Conservation (phyloP, 345 rosid species). For the Melaleuca alternifolia region DNA sequence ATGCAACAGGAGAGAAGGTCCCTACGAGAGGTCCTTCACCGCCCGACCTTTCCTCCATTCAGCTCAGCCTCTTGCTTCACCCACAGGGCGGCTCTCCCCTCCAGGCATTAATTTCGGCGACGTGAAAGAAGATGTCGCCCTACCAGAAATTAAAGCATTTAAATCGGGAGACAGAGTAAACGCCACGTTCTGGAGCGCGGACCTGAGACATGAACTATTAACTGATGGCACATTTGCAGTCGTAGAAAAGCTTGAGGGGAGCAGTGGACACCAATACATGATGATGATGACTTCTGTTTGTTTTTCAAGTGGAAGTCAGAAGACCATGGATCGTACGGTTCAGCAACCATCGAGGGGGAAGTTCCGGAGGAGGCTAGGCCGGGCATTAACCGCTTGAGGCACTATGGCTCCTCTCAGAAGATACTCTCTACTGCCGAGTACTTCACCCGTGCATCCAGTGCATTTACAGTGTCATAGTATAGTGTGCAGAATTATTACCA, state of each 20-base stretch:
- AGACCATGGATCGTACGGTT: conserved; percentile 7
- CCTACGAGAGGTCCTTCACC: conserved; percentile 12
- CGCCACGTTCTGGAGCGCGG: conserved; percentile 44
- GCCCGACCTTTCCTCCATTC: conserved; percentile 40
- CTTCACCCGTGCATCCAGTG: conserved; percentile 42
- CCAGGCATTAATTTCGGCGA: conserved; percentile 33
- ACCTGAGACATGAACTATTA: conserved; percentile 46
- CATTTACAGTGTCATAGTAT: conserved; percentile 25
- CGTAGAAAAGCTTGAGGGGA: conserved; percentile 35
- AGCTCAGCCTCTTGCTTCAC: conserved; percentile 14
- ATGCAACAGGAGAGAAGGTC: conserved; percentile 18
- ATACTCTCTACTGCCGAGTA: conserved; percentile 18
- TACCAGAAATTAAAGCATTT: conserved; percentile 22
- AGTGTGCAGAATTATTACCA: neutral
- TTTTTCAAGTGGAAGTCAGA: conserved; percentile 34
- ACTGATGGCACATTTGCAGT: conserved; percentile 50
- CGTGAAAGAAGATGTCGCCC: conserved; percentile 23
- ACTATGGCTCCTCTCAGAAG: conserved; percentile 36
- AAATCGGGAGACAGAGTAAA: conserved; percentile 24
- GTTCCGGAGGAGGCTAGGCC: conserved; percentile 20
- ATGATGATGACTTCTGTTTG: conserved; percentile 51
- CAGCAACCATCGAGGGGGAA: conserved; percentile 45
- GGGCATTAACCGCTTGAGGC: conserved; percentile 39
- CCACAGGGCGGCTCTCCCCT: conserved; percentile 32
- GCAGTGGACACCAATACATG: conserved; percentile 33